Conservation (phyloP, 495 filamentous ascomycete genomes). For the Hyaloscypha variabilis region DNA sequence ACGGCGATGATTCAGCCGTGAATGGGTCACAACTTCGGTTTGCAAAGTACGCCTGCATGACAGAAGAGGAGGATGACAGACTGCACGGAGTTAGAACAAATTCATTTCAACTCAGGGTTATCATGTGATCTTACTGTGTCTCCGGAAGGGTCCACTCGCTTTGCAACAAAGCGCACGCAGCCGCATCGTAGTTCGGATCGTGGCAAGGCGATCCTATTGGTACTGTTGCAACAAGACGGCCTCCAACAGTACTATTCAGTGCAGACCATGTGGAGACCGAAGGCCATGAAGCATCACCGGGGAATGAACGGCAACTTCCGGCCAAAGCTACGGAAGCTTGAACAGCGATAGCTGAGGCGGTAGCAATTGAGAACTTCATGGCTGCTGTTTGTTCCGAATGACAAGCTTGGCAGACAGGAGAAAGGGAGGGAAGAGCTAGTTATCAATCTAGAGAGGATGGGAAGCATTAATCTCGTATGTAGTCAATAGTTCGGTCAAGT, state of each 20-base stretch:
- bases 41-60: slow-evolving; percentile 55
- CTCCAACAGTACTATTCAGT: slow-evolving; percentile 47
- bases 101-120: slow-evolving; percentile 29
- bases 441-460: background rate
- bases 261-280: slow-evolving; percentile 37
- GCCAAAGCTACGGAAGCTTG: slow-evolving; percentile 6
- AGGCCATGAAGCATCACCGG: slow-evolving; percentile 44
- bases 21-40: slow-evolving; percentile 60
- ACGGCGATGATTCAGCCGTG: slow-evolving; percentile 46
- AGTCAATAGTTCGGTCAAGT: slow-evolving; percentile 6
- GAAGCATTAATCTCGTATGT: background rate
- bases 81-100: slow-evolving; percentile 17
- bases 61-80: background rate
- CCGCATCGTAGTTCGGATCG: slow-evolving; percentile 44
- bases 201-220: slow-evolving; percentile 57
- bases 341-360: background rate
- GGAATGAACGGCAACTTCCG: slow-evolving; percentile 18
- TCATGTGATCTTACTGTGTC: slow-evolving; percentile 5
- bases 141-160: slow-evolving; percentile 37
- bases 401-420: slow-evolving; percentile 4
- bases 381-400: slow-evolving; percentile 5
- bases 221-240: slow-evolving; percentile 31
- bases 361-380: slow-evolving; percentile 7
- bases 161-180: slow-evolving; percentile 42
- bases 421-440: background rate